Base-by-base conservation (phyloP, 2,329 filamentous ascomycete genomes). In the Achaetomium macrosporum region DNA sequence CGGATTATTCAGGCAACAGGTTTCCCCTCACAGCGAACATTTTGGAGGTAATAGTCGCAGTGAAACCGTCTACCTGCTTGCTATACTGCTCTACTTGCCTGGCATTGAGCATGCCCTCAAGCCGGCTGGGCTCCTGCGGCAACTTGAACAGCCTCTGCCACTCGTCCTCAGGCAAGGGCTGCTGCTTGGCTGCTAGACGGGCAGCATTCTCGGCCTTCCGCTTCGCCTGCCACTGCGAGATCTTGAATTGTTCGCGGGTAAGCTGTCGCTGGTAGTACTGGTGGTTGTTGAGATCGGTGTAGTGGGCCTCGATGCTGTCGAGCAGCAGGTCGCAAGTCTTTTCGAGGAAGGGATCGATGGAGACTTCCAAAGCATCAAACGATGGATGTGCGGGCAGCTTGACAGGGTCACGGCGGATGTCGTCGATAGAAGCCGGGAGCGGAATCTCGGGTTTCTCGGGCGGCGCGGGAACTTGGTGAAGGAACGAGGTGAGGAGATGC, bases 241-340 rank as follows among this genome's bases (percentile, higher is more conserved):
- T 96, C 82, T 97, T 99, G 65, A 87, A 76, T 76, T 99, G 93
- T 76, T 99, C 93, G 64, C 93, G 88, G 50, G 85, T 87, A 53
- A 97, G 80, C 67, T 95, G 90, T 66, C 93, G 84, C 76, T 96
- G 90, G 78, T 96, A 96, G 81, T 82, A 83, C 73, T 96, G 91
- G 77, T 95, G 93, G 81, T 99, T 99, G 83, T 97, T 97, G 70
- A 95, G 87, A 74, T 99, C 93, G 56, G 91, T 96, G 76, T 97
- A 93, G 78, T 99, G 93, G 51, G 87, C 87, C 78, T 99, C 93
- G 70, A 99, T 96, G 77, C 87, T 90, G 68, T 99, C 93, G 58
- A 97, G 84, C 53, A 99, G 83, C 62, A 96, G 83, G 68, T 99
- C 92, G 75, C 90, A 96, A 48, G 92, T 96, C 82, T 96, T 96